Base-by-base conservation (phyloP, 2,329 filamentous ascomycete genomes). In the Coniochaeta ligniaria region DNA sequence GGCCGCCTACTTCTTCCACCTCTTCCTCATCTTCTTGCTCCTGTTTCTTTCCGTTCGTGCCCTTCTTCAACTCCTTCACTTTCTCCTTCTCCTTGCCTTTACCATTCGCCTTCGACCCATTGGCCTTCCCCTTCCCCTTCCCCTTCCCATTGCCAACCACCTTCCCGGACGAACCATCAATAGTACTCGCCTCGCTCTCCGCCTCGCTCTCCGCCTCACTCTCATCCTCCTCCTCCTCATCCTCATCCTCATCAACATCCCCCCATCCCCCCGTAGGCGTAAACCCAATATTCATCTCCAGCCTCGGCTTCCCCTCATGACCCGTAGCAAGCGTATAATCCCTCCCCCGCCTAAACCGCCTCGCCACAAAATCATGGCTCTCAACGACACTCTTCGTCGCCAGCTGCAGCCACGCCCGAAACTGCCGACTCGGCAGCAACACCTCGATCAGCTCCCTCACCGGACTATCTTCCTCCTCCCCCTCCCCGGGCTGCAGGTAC, bases 241-340 rank as follows among this genome's bases (percentile, higher is more conserved):
- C 79, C 0, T 77, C 76, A 0, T 80, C 79, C 0, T 83, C 81
- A 0, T 81, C 85, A 3, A 88, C 86, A 61, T 87, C 88, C 59
- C 91, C 92, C 92, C 95, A 98, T 6, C 92, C 94, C 4, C 79
- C 74, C 0, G 88, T 92, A 0, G 95, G 92, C 4, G 95, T 98
- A 63, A 98, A 82, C 50, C 90, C 88, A 2, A 99, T 80, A 61
- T 92, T 96, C 59, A 97, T 83, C 73, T 99, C 95, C 3, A 99
- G 78, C 55, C 92, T 88, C 14, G 92, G 84, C 67, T 91, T 83
- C 60, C 86, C 86, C 38, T 85, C 88, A 70, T 96, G 92, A 24
- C 90, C 88, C 22, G 91, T 96, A 1, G 95, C 95, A 22, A 99
- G 84, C 2, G 94, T 96, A 72, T 99, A 99, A 75, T 99, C 95